Evolutionary conservation across 257 asterid species (phyloP).

Genomic region (Asclepias syriaca): DNA sequence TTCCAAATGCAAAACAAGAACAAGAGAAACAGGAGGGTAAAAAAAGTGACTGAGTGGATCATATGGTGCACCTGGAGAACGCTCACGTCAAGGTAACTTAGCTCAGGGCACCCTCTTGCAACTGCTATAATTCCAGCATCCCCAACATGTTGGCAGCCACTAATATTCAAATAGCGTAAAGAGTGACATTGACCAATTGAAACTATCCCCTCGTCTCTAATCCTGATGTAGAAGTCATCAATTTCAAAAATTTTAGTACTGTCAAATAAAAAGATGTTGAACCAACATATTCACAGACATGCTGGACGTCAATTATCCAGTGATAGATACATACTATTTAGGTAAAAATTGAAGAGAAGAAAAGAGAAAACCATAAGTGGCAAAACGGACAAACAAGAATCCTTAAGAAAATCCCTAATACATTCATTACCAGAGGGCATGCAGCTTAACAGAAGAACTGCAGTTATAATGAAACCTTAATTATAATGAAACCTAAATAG

Average conservation of each 20-base stretch:
- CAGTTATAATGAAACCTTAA: not conserved
- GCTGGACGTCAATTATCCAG: not conserved
- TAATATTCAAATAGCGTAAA: conserved; percentile 62
- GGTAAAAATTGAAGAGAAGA: not conserved
- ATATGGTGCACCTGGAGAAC: conserved; percentile 69
- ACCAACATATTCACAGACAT: not conserved
- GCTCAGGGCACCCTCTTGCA: conserved; percentile 82
- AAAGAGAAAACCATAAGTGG: not conserved
- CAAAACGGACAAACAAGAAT: not conserved
- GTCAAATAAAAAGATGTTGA: not conserved
- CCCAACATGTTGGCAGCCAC: conserved; percentile 82
- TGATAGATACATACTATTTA: not conserved
- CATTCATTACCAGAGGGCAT: not conserved
- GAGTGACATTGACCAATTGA: conserved; percentile 84
- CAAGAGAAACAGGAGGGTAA: not conserved
- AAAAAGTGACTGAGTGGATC: conserved; percentile 9
- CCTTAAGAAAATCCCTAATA: not conserved
- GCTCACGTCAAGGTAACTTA: conserved; percentile 71
- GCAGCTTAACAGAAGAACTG: not conserved
- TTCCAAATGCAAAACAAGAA: not conserved
- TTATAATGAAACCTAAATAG: too few species aligned
- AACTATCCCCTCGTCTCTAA: conserved; percentile 70
- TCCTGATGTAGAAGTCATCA: conserved; percentile 38
- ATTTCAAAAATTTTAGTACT: conserved; percentile 3
- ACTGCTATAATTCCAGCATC: conserved; percentile 81